Conservation (phyloP, 1,139 yeast species). For the Taiozyma sp. region DNA sequence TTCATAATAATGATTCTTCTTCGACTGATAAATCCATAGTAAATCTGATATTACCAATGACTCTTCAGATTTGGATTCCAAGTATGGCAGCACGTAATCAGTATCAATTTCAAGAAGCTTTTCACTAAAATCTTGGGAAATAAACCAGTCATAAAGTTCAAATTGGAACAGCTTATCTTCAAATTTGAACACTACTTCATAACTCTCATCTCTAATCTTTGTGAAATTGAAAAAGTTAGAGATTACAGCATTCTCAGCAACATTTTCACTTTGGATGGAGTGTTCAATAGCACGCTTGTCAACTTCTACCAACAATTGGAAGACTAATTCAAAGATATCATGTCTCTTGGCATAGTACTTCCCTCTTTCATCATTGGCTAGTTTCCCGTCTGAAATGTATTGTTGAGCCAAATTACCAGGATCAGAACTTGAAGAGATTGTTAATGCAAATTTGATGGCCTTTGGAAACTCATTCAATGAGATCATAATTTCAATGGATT, state of each 20-base stretch:
- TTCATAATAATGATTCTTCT: constrained; percentile 68
- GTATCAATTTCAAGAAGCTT: constrained; percentile 77
- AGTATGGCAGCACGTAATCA: constrained; percentile 71
- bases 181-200: constrained; percentile 67
- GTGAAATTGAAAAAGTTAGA: constrained; percentile 32
- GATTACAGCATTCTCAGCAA: neutral
- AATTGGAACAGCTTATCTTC: constrained; percentile 84
- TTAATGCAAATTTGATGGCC: constrained; percentile 78
- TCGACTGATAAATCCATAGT: constrained; percentile 87
- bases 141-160: constrained; percentile 91
- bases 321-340: constrained; percentile 67
- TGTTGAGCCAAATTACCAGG: constrained; percentile 52
- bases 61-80: constrained; percentile 65
- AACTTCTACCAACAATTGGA: constrained; percentile 65
- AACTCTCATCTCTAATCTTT: constrained; percentile 66
- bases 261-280: constrained; percentile 8
- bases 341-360: constrained; percentile 43
- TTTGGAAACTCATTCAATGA: constrained; percentile 78
- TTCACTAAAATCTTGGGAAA: constrained; percentile 71
- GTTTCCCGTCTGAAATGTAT: constrained; percentile 46
- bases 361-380: constrained; percentile 43
- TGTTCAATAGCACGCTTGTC: constrained; percentile 59
- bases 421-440: constrained; percentile 69
- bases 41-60: constrained; percentile 75
- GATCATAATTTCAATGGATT: constrained; percentile 74